These are phyloP conservation scores for Termitomyces sp. DNA, from an alignment of 768 basidiomycete genomes.

Conservation along the genomic window DNA sequence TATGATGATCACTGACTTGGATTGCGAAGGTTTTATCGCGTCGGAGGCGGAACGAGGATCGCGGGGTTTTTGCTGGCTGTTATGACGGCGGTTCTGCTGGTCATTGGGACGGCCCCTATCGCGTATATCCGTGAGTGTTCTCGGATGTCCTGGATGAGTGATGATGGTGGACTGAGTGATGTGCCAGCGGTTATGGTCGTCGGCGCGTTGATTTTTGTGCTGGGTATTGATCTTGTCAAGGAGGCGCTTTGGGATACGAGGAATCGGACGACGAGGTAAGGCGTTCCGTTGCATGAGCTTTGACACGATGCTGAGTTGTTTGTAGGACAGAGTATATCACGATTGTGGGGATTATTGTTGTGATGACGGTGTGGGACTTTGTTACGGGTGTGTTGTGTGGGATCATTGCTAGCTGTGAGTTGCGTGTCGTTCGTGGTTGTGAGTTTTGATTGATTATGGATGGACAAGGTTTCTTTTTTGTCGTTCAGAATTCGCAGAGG, in stretches of 20 bases:
- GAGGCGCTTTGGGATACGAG: slow-evolving; percentile 97
- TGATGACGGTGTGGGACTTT: slow-evolving; percentile 94
- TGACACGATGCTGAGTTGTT: slow-evolving; percentile 12
- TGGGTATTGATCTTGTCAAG: slow-evolving; percentile 91
- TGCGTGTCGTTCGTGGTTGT: not conserved
- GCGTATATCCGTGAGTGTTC: slow-evolving; percentile 78
- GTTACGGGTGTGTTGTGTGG: slow-evolving; percentile 92
- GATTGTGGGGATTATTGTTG: slow-evolving; percentile 80
- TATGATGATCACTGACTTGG: too few relatives aligned
- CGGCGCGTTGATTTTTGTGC: slow-evolving; percentile 86
- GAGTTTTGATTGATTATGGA: not conserved
- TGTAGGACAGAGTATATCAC: slow-evolving; percentile 75
- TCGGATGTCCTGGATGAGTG: not conserved
- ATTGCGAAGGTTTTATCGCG: slow-evolving; percentile 83
- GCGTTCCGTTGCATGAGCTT: not conserved
- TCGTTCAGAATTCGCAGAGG: slow-evolving; percentile 89
- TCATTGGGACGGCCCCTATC: slow-evolving; percentile 86
- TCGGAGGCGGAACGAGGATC: slow-evolving; percentile 82
- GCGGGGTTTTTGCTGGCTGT: slow-evolving; percentile 84
- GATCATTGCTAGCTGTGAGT: slow-evolving; percentile 83
- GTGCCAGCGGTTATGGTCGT: slow-evolving; percentile 83
- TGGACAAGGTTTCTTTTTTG: slow-evolving; percentile 81
- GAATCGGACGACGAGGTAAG: slow-evolving; percentile 73
- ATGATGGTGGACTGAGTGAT: too few relatives aligned
- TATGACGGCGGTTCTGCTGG: slow-evolving; percentile 65